These are phyloP conservation scores for Ceratocystis huliohia DNA, from an alignment of 2,329 filamentous ascomycete genomes.

Conservation along the genomic window DNA sequence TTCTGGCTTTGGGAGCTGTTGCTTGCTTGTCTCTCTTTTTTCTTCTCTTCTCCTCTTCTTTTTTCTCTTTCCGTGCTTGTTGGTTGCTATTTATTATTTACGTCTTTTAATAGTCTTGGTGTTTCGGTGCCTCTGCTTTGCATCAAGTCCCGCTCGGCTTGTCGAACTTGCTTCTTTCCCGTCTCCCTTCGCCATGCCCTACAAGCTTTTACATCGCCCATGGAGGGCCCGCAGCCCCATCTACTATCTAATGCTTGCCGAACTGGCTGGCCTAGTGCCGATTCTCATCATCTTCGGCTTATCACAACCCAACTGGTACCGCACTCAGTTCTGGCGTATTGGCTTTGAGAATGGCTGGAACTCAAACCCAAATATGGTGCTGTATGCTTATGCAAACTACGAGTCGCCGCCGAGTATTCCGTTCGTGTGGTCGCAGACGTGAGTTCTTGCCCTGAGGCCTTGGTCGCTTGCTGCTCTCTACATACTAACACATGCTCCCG, in stretches of 20 bases:
- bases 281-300: slow-evolving; percentile 60
- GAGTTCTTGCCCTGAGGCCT: slow-evolving; percentile 27
- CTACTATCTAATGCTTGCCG: slow-evolving; percentile 51
- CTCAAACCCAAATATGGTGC: slow-evolving; percentile 54
- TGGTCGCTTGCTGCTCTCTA: too few relatives aligned
- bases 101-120: not conserved
- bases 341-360: slow-evolving; percentile 61
- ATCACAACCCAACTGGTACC: slow-evolving; percentile 59
- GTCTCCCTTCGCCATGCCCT: slow-evolving; percentile 25
- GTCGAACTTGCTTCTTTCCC: not conserved
- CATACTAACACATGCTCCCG: not conserved
- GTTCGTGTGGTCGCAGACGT: slow-evolving; percentile 63
- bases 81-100: not conserved
- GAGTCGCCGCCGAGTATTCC: slow-evolving; percentile 47
- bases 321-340: slow-evolving; percentile 59
- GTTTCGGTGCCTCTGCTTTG: not conserved
- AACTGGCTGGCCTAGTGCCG: slow-evolving; percentile 53
- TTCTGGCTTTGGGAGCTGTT: not conserved
- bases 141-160: not conserved
- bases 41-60: not conserved
- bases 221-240: slow-evolving; percentile 46
- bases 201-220: slow-evolving; percentile 45
- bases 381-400: slow-evolving; percentile 65
- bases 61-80: not conserved
- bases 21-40: not conserved